Percentiles rank a stretch among this genome's conserved stretches.
These are phyloP conservation scores for Trichaptum fuscoviolaceum DNA, from an alignment of 768 basidiomycete species.

Conservation along the genomic window DNA sequence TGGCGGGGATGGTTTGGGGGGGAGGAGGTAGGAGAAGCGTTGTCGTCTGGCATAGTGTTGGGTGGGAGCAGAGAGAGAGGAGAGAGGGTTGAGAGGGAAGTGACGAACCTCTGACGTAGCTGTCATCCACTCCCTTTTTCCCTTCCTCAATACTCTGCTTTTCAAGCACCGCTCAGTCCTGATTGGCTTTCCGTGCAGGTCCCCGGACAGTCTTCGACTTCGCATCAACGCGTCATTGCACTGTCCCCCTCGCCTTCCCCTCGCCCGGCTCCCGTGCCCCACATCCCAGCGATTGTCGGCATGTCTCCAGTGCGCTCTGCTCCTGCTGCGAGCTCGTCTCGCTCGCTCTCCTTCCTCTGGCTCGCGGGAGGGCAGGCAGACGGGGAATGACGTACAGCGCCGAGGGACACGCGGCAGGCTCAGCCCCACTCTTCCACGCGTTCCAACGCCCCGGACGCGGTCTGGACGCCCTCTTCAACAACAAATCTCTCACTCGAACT, in stretches of 20 bases:
- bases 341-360: not conserved
- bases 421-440: not conserved
- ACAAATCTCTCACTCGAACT: not conserved
- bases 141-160: not conserved
- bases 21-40: slow-evolving; percentile 1
- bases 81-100: not conserved
- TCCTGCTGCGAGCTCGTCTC: not conserved
- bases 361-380: not conserved
- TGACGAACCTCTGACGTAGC: slow-evolving; percentile 7
- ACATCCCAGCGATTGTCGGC: not conserved
- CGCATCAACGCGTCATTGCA: not conserved
- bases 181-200: not conserved
- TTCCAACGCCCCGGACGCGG: not conserved
- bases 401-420: not conserved
- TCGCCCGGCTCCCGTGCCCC: not conserved
- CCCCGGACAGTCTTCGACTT: not conserved
- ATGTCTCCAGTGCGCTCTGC: not conserved
- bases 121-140: slow-evolving; percentile 1
- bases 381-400: not conserved
- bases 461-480: not conserved
- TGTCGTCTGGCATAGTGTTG: slow-evolving; percentile 4
- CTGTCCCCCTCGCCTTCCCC: not conserved
- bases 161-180: not conserved
- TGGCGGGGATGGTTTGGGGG: not conserved
- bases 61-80: not conserved